Percentiles rank a stretch among this genome's conserved stretches.
phyloP scores from a whole-genome alignment of 148 eudicot genomes.

The Rhododendron vialii region DNA sequence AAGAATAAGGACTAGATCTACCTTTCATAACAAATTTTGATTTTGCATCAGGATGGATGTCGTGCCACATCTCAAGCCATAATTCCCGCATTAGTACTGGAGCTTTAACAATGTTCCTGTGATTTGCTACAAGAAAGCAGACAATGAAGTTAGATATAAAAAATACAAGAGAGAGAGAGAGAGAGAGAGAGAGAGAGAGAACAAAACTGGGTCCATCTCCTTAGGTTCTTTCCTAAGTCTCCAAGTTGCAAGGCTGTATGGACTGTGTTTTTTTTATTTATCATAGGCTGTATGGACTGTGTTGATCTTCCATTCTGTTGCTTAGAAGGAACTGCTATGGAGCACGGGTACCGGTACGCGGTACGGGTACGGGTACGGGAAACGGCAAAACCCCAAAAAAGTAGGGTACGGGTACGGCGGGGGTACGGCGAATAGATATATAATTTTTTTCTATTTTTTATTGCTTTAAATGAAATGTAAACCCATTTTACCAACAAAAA shows the following conservation, averaged over 20 bases:
- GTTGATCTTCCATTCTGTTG: background rate
- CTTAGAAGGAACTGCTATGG: background rate
- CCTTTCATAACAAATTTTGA: slow-evolving; percentile 89
- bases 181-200: background rate
- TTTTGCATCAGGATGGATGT: slow-evolving; percentile 73
- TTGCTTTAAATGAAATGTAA: too few species aligned
- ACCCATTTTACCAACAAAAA: too few species aligned
- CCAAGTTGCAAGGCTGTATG: background rate
- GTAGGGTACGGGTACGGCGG: too few species aligned
- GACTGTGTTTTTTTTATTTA: too few species aligned
- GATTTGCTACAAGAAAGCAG: slow-evolving; percentile 63
- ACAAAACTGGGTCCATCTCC: background rate
- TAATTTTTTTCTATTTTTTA: too few species aligned
- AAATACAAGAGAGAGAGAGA: background rate
- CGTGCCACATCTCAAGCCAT: slow-evolving; percentile 99
- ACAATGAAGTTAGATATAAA: background rate
- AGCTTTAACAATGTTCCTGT: slow-evolving; percentile 90
- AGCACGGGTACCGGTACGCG: too few species aligned
- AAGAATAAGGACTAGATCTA: slow-evolving; percentile 8
- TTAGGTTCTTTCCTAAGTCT: background rate
- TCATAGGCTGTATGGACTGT: background rate
- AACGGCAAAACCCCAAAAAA: too few species aligned
- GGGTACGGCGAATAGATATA: too few species aligned
- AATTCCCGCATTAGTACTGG: slow-evolving; percentile 89
- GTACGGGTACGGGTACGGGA: too few species aligned